phyloP scores from a whole-genome alignment of 768 basidiomycete species.

The Mycena filopes region DNA sequence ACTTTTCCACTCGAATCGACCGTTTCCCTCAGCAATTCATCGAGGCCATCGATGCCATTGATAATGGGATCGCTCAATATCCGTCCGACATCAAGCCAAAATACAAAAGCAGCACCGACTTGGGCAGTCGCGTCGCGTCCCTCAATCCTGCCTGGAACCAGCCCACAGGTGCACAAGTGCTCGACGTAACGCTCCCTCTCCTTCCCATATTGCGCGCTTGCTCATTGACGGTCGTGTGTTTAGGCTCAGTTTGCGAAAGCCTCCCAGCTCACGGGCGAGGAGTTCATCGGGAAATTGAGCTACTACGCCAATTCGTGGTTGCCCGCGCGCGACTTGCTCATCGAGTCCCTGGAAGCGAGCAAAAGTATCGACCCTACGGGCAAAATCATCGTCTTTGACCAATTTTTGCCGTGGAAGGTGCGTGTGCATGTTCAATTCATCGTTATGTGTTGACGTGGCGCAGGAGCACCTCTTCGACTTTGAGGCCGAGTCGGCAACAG shows the following conservation, averaged over 20 bases:
- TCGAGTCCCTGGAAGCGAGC: slow-evolving; percentile 62
- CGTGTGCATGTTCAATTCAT: slow-evolving; percentile 17
- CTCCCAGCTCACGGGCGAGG: slow-evolving; percentile 83
- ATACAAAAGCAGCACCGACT: slow-evolving; percentile 84
- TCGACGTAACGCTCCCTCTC: slow-evolving; percentile 69
- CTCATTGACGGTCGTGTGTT: neutral
- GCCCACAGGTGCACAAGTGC: slow-evolving; percentile 63
- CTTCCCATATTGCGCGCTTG: neutral
- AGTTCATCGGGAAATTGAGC: slow-evolving; percentile 82
- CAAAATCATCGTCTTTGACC: slow-evolving; percentile 81
- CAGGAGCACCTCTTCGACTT: slow-evolving; percentile 90
- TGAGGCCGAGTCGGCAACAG: slow-evolving; percentile 66
- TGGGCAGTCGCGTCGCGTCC: slow-evolving; percentile 83
- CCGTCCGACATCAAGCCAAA: slow-evolving; percentile 68
- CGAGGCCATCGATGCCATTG: slow-evolving; percentile 93
- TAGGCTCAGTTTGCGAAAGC: slow-evolving; percentile 83
- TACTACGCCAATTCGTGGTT: slow-evolving; percentile 93
- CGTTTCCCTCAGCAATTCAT: slow-evolving; percentile 78
- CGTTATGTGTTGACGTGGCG: neutral
- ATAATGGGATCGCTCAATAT: slow-evolving; percentile 94
- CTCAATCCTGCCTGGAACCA: slow-evolving; percentile 97
- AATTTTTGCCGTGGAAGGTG: slow-evolving; percentile 91
- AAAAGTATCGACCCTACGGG: slow-evolving; percentile 78
- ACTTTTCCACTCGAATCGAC: slow-evolving; percentile 8
- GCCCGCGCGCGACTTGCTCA: slow-evolving; percentile 86